These are phyloP conservation scores for Drechmeria coniospora DNA, from an alignment of 2,329 filamentous ascomycete genomes.

Conservation along the genomic window DNA sequence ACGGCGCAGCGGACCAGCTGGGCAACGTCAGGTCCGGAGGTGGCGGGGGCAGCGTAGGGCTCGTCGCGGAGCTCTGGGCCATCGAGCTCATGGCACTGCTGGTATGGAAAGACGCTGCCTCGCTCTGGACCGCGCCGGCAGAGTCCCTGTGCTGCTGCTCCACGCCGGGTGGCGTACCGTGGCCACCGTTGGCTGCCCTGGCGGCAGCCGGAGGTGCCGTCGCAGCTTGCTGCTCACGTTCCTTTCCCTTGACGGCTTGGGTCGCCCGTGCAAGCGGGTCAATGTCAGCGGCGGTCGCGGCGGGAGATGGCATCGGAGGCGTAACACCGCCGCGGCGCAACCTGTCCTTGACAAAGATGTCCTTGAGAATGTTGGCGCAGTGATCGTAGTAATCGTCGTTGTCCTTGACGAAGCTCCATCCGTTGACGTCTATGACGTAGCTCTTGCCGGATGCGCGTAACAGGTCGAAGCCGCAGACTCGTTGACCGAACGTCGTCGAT, in stretches of 20 bases:
- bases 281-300: conserved; percentile 25
- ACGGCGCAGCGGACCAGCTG: conserved; percentile 16
- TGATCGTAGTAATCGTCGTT: conserved; percentile 98
- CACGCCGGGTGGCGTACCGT: conserved; percentile 3
- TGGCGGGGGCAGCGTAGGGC: conserved; percentile 18
- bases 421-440: conserved; percentile 97
- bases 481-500: conserved; percentile 79
- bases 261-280: conserved; percentile 22
- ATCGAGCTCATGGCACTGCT: conserved; percentile 17
- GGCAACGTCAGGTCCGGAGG: conserved; percentile 15
- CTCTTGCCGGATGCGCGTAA: conserved; percentile 77
- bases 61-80: conserved; percentile 19
- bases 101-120: conserved; percentile 15
- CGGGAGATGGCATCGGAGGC: conserved; percentile 35
- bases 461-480: conserved; percentile 91
- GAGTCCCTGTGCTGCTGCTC: conserved; percentile 13
- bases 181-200: conserved; percentile 13
- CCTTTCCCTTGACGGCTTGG: conserved; percentile 24
- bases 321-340: conserved; percentile 45
- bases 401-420: conserved; percentile 99
- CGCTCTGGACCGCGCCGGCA: conserved; percentile 10
- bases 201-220: conserved; percentile 7
- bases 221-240: conserved; percentile 19
- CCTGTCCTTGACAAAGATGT: conserved; percentile 77
- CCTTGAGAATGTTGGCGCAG: conserved; percentile 69